Evolutionary conservation across 1,139 yeast genomes (phyloP).

Genomic region (Sugiyamaella pinicola): DNA sequence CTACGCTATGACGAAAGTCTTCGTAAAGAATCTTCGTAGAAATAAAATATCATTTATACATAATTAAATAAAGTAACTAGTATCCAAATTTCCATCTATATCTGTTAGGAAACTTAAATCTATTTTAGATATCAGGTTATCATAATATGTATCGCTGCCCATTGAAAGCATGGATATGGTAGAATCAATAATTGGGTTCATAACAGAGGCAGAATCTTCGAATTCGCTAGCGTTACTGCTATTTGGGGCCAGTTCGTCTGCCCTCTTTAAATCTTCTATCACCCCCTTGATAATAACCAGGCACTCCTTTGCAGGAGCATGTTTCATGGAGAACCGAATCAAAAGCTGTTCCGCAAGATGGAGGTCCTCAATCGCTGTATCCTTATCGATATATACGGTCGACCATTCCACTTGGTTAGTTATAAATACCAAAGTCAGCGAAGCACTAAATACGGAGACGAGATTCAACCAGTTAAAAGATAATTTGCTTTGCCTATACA

Average conservation of each 20-base stretch:
- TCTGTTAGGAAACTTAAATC: conserved; percentile 22
- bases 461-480: conserved; percentile 33
- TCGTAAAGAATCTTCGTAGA: not conserved
- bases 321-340: conserved; percentile 24
- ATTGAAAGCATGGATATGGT: conserved; percentile 28
- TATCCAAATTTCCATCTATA: conserved; percentile 10
- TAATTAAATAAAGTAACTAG: conserved; percentile 1
- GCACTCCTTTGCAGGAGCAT: conserved; percentile 30
- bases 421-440: conserved; percentile 28
- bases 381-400: conserved; percentile 19
- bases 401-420: conserved; percentile 26
- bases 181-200: conserved; percentile 21
- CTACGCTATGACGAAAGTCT: conserved; percentile 53
- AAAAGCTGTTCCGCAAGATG: conserved; percentile 25
- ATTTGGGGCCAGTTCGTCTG: not conserved
- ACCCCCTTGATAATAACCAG: conserved; percentile 20
- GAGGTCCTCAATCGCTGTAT: conserved; percentile 23
- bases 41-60: not conserved
- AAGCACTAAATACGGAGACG: conserved; percentile 29
- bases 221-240: not conserved
- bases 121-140: conserved; percentile 26
- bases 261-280: conserved; percentile 13
- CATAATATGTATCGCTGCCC: conserved; percentile 27
- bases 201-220: not conserved
- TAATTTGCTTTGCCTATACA: conserved; percentile 28